Evolutionary conservation across 2,329 filamentous ascomycete species (phyloP).

Genomic region (Neonectria coccinea): DNA sequence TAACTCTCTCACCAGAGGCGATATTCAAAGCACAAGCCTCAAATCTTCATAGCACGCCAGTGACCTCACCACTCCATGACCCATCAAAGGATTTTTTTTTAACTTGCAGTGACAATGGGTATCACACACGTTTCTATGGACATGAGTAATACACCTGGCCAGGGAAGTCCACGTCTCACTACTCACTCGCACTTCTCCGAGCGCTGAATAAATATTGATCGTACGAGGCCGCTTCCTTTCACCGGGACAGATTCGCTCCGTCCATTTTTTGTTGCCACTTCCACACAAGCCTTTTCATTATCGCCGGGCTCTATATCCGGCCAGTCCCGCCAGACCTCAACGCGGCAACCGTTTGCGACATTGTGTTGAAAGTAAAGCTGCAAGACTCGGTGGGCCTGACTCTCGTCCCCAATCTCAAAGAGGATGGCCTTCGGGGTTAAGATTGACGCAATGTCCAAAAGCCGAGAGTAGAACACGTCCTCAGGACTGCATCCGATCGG

Average conservation of each 20-base stretch:
- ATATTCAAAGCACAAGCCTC: constrained; percentile 4
- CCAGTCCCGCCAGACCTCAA: constrained; percentile 81
- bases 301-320: constrained; percentile 57
- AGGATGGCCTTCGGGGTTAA: constrained; percentile 68
- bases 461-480: constrained; percentile 74
- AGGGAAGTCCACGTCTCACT: not conserved
- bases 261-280: constrained; percentile 27
- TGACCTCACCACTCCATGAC: not conserved
- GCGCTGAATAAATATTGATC: constrained; percentile 54
- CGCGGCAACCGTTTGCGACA: constrained; percentile 46
- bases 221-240: constrained; percentile 61
- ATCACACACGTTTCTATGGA: not conserved
- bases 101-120: not conserved
- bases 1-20: constrained; percentile 12
- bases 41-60: not conserved
- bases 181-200: not conserved
- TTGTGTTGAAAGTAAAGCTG: constrained; percentile 55
- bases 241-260: constrained; percentile 49
- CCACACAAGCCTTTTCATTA: constrained; percentile 44
- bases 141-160: not conserved
- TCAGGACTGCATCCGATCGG: constrained; percentile 52
- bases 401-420: constrained; percentile 78
- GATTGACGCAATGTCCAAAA: constrained; percentile 66
- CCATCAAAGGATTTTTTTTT: not conserved
- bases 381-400: constrained; percentile 75